Evolutionary conservation across 345 rosid genomes (phyloP).

Genomic region (Microcos paniculata): DNA sequence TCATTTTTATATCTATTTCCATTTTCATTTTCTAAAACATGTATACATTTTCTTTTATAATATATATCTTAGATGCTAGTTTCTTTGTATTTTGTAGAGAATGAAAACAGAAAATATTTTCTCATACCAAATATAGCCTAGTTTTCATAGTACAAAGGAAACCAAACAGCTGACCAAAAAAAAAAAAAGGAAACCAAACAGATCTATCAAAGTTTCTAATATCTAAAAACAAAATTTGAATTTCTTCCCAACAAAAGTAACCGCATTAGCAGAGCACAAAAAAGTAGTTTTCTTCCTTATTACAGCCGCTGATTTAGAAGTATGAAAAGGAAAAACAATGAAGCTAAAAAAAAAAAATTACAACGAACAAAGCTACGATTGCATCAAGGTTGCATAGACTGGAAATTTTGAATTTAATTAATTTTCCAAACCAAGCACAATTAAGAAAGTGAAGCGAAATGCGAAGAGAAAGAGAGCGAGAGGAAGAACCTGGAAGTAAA

Average conservation of each 20-base stretch:
- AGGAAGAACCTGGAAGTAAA: slow-evolving; percentile 6
- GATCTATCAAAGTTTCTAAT: neutral
- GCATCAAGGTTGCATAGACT: neutral
- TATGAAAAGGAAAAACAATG: neutral
- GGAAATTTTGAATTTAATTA: neutral
- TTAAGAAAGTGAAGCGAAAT: neutral
- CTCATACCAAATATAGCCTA: no score
- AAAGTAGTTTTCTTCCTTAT: neutral
- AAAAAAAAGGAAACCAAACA: neutral
- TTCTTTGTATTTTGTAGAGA: no score
- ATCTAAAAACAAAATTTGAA: neutral
- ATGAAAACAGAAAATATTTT: no score
- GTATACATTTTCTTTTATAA: no score
- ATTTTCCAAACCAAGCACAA: slow-evolving; percentile 13
- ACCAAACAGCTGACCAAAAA: no score
- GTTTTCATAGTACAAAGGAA: no score
- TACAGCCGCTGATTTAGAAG: neutral
- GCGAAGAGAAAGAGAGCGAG: neutral
- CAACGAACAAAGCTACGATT: neutral
- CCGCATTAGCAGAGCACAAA: no score
- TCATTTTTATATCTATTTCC: no score
- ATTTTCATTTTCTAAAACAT: no score
- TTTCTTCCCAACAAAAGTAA: neutral
- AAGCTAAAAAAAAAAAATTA: neutral
- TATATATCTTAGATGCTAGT: no score